A percentile compares a stretch with the other conserved stretches of the same genome.
phyloP scores from a whole-genome alignment of 1,139 yeast genomes.

The Hansenula lynferdii region DNA sequence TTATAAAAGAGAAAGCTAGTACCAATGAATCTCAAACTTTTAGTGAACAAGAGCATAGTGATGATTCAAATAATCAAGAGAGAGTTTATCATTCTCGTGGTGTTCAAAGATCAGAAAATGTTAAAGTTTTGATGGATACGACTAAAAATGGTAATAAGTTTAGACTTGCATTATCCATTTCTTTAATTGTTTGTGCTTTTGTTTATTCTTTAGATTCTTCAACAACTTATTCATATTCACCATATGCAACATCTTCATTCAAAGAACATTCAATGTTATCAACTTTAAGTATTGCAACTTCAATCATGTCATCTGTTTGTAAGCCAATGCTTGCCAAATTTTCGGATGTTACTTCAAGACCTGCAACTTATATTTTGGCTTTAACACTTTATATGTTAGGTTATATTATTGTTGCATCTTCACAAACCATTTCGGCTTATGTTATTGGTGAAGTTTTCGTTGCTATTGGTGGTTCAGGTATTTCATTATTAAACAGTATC shows the following conservation, averaged over 20 bases:
- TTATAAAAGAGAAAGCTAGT: too few relatives aligned
- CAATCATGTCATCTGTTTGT: conserved; percentile 27
- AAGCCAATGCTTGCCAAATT: conserved; percentile 28
- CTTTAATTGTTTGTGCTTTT: conserved; percentile 35
- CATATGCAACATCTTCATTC: conserved; percentile 32
- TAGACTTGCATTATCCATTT: conserved; percentile 18
- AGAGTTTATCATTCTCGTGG: conserved; percentile 25
- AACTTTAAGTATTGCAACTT: conserved; percentile 30
- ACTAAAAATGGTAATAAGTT: conserved; percentile 12
- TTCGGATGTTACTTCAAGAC: conserved; percentile 29
- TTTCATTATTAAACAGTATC: conserved; percentile 23
- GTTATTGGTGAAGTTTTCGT: conserved; percentile 29
- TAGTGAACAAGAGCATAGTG: too few relatives aligned
- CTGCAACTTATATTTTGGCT: conserved; percentile 23
- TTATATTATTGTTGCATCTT: conserved; percentile 26
- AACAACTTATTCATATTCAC: conserved; percentile 31
- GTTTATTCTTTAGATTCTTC: conserved; percentile 33
- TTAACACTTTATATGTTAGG: conserved; percentile 27
- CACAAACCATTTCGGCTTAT: conserved; percentile 26
- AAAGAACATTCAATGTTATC: conserved; percentile 30
- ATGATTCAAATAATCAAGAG: too few relatives aligned
- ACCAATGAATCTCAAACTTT: too few relatives aligned
- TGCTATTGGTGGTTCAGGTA: conserved; percentile 28
- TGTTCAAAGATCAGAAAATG: conserved; percentile 28
- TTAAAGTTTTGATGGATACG: conserved; percentile 22